Conservation (phyloP, 495 filamentous ascomycete species). For the Zalerion maritima region DNA sequence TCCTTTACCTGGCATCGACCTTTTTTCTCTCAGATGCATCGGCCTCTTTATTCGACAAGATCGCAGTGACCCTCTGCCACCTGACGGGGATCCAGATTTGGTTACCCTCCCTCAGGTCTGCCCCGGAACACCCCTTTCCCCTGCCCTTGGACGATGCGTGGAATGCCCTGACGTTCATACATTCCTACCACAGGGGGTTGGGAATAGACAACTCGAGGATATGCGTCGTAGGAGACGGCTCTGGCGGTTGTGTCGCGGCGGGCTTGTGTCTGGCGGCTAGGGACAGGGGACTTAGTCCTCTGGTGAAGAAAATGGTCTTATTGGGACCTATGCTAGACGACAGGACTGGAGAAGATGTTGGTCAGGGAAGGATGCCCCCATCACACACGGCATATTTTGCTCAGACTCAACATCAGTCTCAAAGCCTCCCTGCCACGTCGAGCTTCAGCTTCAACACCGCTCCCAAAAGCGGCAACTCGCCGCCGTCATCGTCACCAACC, state of each 20-base stretch:
- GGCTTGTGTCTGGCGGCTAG: constrained; percentile 18
- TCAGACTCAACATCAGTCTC: too few species aligned
- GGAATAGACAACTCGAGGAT: constrained; percentile 23
- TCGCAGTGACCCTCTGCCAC: too few species aligned
- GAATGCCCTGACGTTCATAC: constrained; percentile 18
- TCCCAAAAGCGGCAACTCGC: too few species aligned
- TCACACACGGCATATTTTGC: too few species aligned
- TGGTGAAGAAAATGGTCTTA: constrained; percentile 18
- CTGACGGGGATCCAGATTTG: constrained; percentile 90
- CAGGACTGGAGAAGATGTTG: too few species aligned
- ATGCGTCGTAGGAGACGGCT: constrained; percentile 21
- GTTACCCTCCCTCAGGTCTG: constrained; percentile 91
- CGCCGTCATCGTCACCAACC: constrained; percentile 5
- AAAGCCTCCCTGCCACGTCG: too few species aligned
- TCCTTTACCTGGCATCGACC: too few species aligned
- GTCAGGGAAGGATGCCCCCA: too few species aligned
- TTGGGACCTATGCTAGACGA: constrained; percentile 31
- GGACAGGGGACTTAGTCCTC: constrained; percentile 14
- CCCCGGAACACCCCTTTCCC: constrained; percentile 24
- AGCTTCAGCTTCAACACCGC: too few species aligned
- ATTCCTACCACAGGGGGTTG: constrained; percentile 10
- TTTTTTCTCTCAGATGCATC: too few species aligned
- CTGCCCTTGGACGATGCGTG: constrained; percentile 21
- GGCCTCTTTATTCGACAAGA: too few species aligned
- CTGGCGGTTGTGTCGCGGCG: constrained; percentile 25